Evolutionary conservation across 495 filamentous ascomycete species (phyloP), one percentile per base, ranked within the genome.

Genomic region (Lasiosphaeris hirsuta): DNA sequence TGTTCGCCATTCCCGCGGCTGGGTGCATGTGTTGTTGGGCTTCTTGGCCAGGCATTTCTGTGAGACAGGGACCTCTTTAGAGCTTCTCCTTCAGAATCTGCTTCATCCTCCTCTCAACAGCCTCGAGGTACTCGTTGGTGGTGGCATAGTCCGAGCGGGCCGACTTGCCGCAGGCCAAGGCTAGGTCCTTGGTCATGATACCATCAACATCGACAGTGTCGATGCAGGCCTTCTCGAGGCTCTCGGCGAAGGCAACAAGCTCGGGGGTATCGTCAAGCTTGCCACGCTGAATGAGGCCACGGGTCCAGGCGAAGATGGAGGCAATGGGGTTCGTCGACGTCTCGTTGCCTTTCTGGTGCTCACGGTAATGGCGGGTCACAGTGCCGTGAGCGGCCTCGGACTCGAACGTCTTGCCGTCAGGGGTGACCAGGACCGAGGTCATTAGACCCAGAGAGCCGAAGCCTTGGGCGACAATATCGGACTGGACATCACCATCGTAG

Each of bases 291-390:
- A 89, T 77, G n/a, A 98, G 80, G 58, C 94, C 94, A 43, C 94
- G 87, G 48, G 94, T 97, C 94, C 94, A 98, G 64, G 94, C 94
- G 75, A 97, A 98, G 76, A 98, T 97, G 65, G 89, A 93, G 59
- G 94, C 94, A 62, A 98, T 97, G 54, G 94, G 94, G 84, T 98
- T 98, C 60, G 94, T 98, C 48, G 92, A 96, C 50, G 94, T 98
- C 76, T 95, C 90, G 61, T 85, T 82, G 71, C 94, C 94, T 77
- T 95, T 94, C 78, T 97, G 93, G 84, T 97, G 89, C 79, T 96
- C 93, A 65, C 94, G 90, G 84, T 91, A 98, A 81, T 98, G 94
- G 57, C 94, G 89, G 44, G 94, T 98, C 43, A 98, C 94, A 57
- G 94, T 98, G 70, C 94, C 94, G 81, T 98, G 94, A 46, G 94